Conservation (phyloP, 2,329 filamentous ascomycete genomes). For the Fusarium gaditjirri region DNA sequence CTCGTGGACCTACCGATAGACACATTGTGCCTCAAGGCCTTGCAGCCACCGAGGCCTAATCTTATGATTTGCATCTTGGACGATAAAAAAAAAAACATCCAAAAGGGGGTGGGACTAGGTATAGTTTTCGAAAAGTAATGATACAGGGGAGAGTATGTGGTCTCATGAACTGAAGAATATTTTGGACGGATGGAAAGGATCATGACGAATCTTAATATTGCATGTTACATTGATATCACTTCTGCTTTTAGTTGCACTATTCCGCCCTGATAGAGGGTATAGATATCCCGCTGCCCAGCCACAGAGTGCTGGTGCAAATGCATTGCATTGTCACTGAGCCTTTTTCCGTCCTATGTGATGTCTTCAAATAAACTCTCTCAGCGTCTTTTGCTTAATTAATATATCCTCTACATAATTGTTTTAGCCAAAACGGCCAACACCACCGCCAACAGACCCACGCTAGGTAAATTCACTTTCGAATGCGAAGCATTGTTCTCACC, state of each 20-base stretch:
- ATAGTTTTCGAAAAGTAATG: background rate
- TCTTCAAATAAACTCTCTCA: background rate
- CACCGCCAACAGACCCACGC: conserved; percentile 3
- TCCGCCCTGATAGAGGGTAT: conserved; percentile 24
- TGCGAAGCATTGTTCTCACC: conserved; percentile 47
- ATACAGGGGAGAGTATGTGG: background rate
- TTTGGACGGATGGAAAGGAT: background rate
- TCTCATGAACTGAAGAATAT: conserved; percentile 5
- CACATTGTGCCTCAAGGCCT: conserved; percentile 43
- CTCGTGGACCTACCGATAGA: conserved; percentile 33
- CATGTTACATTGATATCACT: conserved; percentile 26
- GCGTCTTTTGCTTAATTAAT: background rate
- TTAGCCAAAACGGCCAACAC: conserved; percentile 9
- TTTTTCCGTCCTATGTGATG: background rate
- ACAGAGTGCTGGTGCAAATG: conserved; percentile 10
- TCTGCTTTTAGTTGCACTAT: conserved; percentile 30
- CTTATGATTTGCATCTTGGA: conserved; percentile 3
- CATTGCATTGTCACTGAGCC: background rate
- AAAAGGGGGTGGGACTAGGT: background rate
- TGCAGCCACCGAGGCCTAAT: conserved; percentile 42
- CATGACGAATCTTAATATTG: conserved; percentile 7
- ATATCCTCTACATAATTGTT: background rate
- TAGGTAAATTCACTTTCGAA: background rate
- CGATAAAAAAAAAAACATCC: background rate
- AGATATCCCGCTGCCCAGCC: conserved; percentile 37